Percentiles rank a stretch among this genome's conserved stretches.
Conservation (phyloP, 2,329 filamentous ascomycete species). For the Venturia effusa region DNA sequence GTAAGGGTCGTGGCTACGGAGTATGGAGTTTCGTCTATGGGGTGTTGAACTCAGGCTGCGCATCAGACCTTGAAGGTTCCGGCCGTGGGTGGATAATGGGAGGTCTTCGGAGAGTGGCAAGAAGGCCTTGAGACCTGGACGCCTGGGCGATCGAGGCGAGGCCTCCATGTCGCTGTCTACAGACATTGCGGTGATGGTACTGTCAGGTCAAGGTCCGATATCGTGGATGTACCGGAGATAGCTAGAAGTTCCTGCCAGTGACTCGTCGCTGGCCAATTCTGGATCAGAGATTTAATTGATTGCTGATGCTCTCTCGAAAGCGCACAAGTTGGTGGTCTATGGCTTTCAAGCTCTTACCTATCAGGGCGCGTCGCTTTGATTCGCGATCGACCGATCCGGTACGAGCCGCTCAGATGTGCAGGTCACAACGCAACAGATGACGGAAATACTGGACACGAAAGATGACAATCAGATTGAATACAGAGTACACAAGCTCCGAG, state of each 20-base stretch:
- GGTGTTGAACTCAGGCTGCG: neutral
- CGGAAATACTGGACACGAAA: too few species aligned
- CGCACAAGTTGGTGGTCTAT: neutral
- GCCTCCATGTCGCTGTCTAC: neutral
- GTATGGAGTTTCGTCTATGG: neutral
- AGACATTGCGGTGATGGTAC: neutral
- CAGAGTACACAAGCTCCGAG: too few species aligned
- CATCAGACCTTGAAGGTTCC: slow-evolving; percentile 25
- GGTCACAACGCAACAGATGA: too few species aligned
- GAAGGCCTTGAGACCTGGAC: slow-evolving; percentile 7
- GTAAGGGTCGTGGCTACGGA: neutral
- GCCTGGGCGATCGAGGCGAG: neutral
- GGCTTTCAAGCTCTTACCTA: slow-evolving; percentile 1
- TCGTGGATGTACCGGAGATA: neutral
- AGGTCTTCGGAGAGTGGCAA: slow-evolving; percentile 5
- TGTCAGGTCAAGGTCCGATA: neutral
- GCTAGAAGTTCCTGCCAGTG: neutral
- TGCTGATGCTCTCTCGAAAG: neutral
- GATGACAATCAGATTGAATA: too few species aligned
- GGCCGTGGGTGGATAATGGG: slow-evolving; percentile 31
- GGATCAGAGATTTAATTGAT: neutral
- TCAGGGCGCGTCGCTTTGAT: neutral
- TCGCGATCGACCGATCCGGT: neutral
- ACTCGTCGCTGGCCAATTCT: neutral
- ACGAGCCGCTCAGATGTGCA: too few species aligned